Percentiles rank a stretch among this genome's conserved stretches.
Conservation (phyloP, 306 rosid species). For the Pyrus pyrifolia region DNA sequence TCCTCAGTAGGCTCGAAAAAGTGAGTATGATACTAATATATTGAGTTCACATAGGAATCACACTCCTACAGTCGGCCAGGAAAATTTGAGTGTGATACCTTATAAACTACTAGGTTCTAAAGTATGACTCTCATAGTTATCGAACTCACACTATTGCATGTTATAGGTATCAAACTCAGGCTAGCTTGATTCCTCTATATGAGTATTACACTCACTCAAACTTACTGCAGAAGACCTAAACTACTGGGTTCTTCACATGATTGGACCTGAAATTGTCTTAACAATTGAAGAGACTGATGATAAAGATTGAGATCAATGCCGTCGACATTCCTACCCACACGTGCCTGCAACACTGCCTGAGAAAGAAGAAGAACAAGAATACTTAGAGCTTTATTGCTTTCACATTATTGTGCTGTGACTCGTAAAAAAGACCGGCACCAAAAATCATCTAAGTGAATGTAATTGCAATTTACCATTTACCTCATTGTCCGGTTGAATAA, state of each 20-base stretch:
- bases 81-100: too few relatives aligned
- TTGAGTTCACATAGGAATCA: too few relatives aligned
- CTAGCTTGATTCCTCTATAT: too few relatives aligned
- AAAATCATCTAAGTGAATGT: slow-evolving; percentile 2
- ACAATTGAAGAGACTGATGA: slow-evolving; percentile 61
- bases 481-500: slow-evolving; percentile 53
- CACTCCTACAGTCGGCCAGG: too few relatives aligned
- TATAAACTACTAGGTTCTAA: too few relatives aligned
- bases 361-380: slow-evolving; percentile 19
- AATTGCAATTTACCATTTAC: slow-evolving; percentile 25
- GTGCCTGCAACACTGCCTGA: slow-evolving; percentile 72
- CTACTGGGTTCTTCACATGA: slow-evolving; percentile 35
- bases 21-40: too few relatives aligned
- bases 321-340: slow-evolving; percentile 78
- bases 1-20: too few relatives aligned
- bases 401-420: not conserved
- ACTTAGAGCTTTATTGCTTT: not conserved
- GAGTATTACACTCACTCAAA: too few relatives aligned
- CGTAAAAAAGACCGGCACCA: not conserved
- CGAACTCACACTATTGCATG: too few relatives aligned
- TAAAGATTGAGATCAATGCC: slow-evolving; percentile 86
- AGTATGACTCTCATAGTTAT: too few relatives aligned
- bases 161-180: too few relatives aligned
- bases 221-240: too few relatives aligned
- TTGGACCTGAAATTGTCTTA: slow-evolving; percentile 66